Evolutionary conservation across 2,329 filamentous ascomycete species (phyloP), one percentile per base, ranked within the genome.

Genomic region (Monosporascus cannonballus): DNA sequence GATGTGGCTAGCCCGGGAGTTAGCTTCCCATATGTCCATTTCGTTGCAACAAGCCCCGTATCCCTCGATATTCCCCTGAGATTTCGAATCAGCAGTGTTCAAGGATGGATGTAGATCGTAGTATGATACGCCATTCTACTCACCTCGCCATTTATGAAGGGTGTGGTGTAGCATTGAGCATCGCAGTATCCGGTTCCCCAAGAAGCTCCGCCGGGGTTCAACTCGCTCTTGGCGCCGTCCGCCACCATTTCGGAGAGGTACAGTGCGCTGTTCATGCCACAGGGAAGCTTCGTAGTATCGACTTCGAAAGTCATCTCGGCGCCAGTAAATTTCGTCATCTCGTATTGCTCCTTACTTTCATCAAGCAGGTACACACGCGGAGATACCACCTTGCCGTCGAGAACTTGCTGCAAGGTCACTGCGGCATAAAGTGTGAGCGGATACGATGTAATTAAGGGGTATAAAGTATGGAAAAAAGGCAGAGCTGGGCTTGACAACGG

Each of bases 291-390:
- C 48, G 81, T 84, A 39, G 81, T 75, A 62, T 87, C 83, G 30
- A 86, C 79, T 50, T 85, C 82, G 58, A 87, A 85, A 20, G 80
- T 76, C 63, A 86, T 77, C 64, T 87, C 83, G 61, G 77, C 69
- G 65, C 80, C 80, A 46, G 78, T 74, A 54, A 85, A 71, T 58
- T 83, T 74, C 66, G 85, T 75, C 61, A 80, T 74, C 67, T 84
- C 70, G 65, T 86, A 86, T 50, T 76, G 76, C 57, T 73, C 73
- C 55, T 81, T 77, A 51, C 75, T 71, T 59, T 55, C 68, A 59
- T 76, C 75, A 63, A 86, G 75, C 52, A 86, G 72, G 66, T 85
- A 86, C 51, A 84, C 67, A 54, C 83, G 76, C 6, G 80, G 67
- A 3, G 65, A 66, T 34, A 66, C 65, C 25, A 64, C 61, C 25